Base-by-base conservation (phyloP, 1,284 basidiomycete genomes). In the Sanguinoderma infundibulare region DNA sequence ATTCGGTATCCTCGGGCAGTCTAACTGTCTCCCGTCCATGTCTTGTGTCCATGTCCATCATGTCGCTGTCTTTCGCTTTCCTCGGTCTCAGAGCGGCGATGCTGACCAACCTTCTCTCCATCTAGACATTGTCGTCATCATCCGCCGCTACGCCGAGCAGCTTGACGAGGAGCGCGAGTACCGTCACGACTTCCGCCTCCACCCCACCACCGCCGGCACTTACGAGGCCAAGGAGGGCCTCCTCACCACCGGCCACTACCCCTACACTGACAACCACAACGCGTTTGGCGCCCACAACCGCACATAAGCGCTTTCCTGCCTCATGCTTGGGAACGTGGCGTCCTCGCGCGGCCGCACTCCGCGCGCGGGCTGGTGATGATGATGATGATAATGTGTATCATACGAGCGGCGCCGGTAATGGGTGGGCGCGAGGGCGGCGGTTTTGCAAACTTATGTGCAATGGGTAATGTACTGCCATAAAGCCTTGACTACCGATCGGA, bases 191-290 rank as follows among this genome's bases (percentile, higher is more conserved):
- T 73, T 70, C 69, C 67, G 66, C 54, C 68, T 72, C 55, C 67
- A 61, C 59, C 65, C 69, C 36, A 71, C 69, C 61, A 17, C 54
- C 60, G 64, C 59, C 53, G 67, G 65, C 66, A 62, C 63, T 52
- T 73, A 71, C 73, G 71, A 70, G 60, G 63, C 67, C 35, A 69
- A 71, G 66, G 70, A 74, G 62, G 70, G 72, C 53, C 70, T 73
- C 22, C 65, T 73, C 60, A 40, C 62, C 40, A 61, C 65, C 42
- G 66, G 65, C 55, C 35, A 57, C 47, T 74, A 74, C 68, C 71
- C 73, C 7, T 74, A 74, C 69, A 32, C 67, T 42, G 73, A 74
- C 59, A 57, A 59, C 36, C 28, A 59, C 35, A 63, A 74, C 67
- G 55, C 65, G 40, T 74, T 73, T 66, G 73, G 73, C 62, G 15